These are phyloP conservation scores for Gracilariopsis chorda DNA, from an alignment of 23 red algal genomes.

Conservation along the genomic window DNA sequence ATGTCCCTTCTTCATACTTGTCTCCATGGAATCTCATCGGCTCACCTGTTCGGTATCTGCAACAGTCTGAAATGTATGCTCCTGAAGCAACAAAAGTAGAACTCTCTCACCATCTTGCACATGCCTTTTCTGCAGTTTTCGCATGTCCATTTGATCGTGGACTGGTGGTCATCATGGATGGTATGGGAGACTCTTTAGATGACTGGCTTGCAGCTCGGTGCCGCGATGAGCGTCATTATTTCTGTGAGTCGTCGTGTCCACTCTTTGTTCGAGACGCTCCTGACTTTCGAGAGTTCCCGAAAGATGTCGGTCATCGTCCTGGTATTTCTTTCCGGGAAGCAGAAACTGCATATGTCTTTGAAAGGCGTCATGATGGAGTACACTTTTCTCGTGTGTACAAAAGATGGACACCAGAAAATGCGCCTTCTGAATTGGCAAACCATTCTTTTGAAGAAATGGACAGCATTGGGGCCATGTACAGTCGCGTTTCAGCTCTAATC, in stretches of 20 bases:
- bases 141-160: constrained; percentile 7
- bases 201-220: constrained; percentile 16
- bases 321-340: constrained; percentile 67
- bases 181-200: constrained; percentile 81
- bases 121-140: constrained; percentile 60
- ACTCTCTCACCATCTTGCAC: constrained; percentile 88
- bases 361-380: background rate
- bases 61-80: background rate
- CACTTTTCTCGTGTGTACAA: constrained; percentile 67
- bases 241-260: constrained; percentile 14
- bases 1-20: constrained; percentile 15
- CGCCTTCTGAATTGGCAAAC: constrained; percentile 75
- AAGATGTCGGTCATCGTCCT: background rate
- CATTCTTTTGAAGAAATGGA: constrained; percentile 97
- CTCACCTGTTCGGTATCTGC: background rate
- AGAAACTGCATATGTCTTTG: constrained; percentile 61
- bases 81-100: constrained; percentile 59
- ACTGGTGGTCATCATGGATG: constrained; percentile 91
- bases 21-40: constrained; percentile 68
- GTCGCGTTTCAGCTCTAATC: constrained; percentile 72
- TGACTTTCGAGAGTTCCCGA: constrained; percentile 52
- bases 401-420: constrained; percentile 69
- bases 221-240: background rate
- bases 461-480: constrained; percentile 82
- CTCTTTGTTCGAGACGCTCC: background rate